A percentile compares a stretch with the other conserved stretches of the same genome.
Conservation (phyloP, 2,329 filamentous ascomycete species). For the Lasiodiplodia sp. region DNA sequence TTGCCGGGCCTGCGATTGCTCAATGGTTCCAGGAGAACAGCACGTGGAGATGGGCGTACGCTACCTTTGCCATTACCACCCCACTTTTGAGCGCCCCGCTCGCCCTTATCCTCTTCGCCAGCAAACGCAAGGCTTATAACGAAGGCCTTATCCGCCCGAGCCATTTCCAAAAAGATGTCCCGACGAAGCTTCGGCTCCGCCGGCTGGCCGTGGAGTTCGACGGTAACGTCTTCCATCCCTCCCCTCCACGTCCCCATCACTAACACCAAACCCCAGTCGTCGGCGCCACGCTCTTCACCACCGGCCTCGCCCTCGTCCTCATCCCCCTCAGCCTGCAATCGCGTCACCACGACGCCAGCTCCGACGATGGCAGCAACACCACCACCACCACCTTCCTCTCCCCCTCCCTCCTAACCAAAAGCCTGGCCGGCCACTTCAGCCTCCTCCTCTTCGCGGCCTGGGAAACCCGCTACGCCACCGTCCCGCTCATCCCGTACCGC, state of each 20-base stretch:
- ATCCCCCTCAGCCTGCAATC: slow-evolving; percentile 40
- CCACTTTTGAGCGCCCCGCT: slow-evolving; percentile 61
- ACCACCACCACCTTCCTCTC: slow-evolving; percentile 32
- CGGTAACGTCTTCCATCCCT: slow-evolving; percentile 34
- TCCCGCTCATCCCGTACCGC: slow-evolving; percentile 53
- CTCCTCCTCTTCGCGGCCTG: slow-evolving; percentile 49
- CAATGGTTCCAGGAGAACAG: slow-evolving; percentile 59
- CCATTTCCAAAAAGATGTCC: slow-evolving; percentile 55
- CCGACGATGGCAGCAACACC: too few relatives aligned
- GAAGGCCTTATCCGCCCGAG: slow-evolving; percentile 57
- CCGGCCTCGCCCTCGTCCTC: slow-evolving; percentile 49
- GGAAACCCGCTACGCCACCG: slow-evolving; percentile 49
- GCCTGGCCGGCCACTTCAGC: slow-evolving; percentile 47
- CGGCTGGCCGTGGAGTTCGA: slow-evolving; percentile 64
- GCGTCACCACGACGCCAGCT: slow-evolving; percentile 43
- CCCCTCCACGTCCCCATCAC: too few relatives aligned
- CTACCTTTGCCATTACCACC: slow-evolving; percentile 69
- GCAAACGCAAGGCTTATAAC: slow-evolving; percentile 42
- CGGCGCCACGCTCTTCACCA: too few relatives aligned
- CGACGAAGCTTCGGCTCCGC: slow-evolving; percentile 56
- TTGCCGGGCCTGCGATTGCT: slow-evolving; percentile 66
- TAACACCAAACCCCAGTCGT: too few relatives aligned
- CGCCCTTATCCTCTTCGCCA: background rate
- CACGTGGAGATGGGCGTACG: slow-evolving; percentile 74
- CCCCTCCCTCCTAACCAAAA: slow-evolving; percentile 49